phyloP scores from a whole-genome alignment of 495 filamentous ascomycete genomes.

The Coniosporium apollinis region DNA sequence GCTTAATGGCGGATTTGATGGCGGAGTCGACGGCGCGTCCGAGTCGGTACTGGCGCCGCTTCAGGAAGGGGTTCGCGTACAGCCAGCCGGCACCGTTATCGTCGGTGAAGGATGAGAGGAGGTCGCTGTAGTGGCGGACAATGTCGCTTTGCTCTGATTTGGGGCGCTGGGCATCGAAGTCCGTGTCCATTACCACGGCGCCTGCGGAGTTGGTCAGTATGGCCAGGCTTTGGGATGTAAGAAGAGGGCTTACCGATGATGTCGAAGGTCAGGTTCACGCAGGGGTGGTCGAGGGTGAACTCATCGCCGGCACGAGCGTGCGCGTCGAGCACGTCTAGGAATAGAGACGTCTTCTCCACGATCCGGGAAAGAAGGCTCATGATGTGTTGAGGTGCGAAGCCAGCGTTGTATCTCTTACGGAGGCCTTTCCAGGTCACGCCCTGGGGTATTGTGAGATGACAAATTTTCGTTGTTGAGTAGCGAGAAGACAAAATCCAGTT shows the following conservation, averaged over 20 bases:
- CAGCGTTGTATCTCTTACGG: constrained; percentile 13
- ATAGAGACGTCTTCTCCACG: constrained; percentile 9
- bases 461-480: no score
- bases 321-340: constrained; percentile 8
- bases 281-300: constrained; percentile 10
- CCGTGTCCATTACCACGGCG: not conserved
- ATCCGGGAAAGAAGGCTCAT: constrained; percentile 12
- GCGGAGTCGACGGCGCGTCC: constrained; percentile 3
- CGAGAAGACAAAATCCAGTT: no score
- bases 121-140: not conserved
- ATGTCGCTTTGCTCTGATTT: not conserved
- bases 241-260: constrained; percentile 13
- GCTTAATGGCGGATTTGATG: constrained; percentile 7
- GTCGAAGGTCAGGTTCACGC: constrained; percentile 13
- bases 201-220: constrained; percentile 6
- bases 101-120: constrained; percentile 2
- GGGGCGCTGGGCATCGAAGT: not conserved
- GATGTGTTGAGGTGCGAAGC: constrained; percentile 13
- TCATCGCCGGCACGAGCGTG: constrained; percentile 6
- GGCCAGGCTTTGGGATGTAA: not conserved
- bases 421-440: constrained; percentile 10
- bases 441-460: no score
- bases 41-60: no score
- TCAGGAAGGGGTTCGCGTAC: constrained; percentile 2
- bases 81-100: constrained; percentile 6